These are phyloP conservation scores for Ganoderma leucocontextum DNA, from an alignment of 1,284 basidiomycete species.

Conservation along the genomic window DNA sequence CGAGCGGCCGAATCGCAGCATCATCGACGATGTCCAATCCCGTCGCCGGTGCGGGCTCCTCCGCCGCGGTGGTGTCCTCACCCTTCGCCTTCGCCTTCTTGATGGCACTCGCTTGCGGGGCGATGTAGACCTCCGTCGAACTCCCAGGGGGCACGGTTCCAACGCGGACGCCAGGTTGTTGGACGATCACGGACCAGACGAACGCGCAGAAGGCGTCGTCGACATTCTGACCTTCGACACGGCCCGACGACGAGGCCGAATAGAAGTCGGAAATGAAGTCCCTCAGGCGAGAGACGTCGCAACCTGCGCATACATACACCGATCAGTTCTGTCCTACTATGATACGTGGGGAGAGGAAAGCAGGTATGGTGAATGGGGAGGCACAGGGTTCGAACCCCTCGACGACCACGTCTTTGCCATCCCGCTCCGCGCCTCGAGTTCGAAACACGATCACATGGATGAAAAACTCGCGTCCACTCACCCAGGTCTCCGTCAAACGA, in stretches of 20 bases:
- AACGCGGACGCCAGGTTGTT: slow-evolving; percentile 75
- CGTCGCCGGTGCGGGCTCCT: slow-evolving; percentile 47
- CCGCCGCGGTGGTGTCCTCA: slow-evolving; percentile 48
- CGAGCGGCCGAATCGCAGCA: slow-evolving; percentile 58
- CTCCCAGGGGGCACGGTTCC: slow-evolving; percentile 67
- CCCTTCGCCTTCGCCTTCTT: slow-evolving; percentile 67
- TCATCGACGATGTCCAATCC: slow-evolving; percentile 62
- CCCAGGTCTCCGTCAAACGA: slow-evolving; percentile 86
- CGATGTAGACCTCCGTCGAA: slow-evolving; percentile 74
- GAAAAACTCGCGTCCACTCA: slow-evolving; percentile 46
- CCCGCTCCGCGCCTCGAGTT: slow-evolving; percentile 16
- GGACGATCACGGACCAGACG: slow-evolving; percentile 80
- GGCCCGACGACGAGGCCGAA: slow-evolving; percentile 37
- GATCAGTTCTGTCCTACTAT: slow-evolving; percentile 15
- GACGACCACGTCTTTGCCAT: slow-evolving; percentile 26
- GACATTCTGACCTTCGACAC: slow-evolving; percentile 56
- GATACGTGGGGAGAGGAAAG: background rate
- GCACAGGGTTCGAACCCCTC: slow-evolving; percentile 46
- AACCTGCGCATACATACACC: slow-evolving; percentile 55
- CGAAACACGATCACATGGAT: slow-evolving; percentile 28
- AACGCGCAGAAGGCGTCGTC: slow-evolving; percentile 83
- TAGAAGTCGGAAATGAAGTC: slow-evolving; percentile 77
- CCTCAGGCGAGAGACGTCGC: slow-evolving; percentile 69
- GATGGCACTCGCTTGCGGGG: slow-evolving; percentile 71
- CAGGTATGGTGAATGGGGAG: background rate